A percentile compares a stretch with the other conserved stretches of the same genome.
Conservation (phyloP, 164 flowering plant species). For the Vitis rotundifolia region DNA sequence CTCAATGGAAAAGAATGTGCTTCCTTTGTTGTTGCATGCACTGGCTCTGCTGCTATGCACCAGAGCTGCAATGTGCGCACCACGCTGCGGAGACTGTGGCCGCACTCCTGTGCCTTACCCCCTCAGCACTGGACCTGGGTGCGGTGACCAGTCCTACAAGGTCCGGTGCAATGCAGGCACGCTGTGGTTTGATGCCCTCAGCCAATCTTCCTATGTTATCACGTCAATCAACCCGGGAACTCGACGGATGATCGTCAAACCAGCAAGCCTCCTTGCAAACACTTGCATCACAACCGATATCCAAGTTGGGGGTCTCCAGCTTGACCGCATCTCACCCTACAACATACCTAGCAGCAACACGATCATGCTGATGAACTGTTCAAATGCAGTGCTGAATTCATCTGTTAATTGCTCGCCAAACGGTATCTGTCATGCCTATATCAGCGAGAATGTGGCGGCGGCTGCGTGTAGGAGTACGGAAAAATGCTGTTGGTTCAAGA, state of each 20-base stretch:
- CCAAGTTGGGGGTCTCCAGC: conserved; percentile 18
- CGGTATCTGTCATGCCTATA: conserved; percentile 30
- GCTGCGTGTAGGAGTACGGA: conserved; percentile 6
- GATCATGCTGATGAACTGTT: conserved; percentile 29
- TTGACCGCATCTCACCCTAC: conserved; percentile 30
- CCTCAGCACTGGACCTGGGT: conserved; percentile 37
- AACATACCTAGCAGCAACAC: conserved; percentile 29
- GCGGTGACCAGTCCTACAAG: conserved; percentile 48
- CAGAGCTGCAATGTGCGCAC: neutral
- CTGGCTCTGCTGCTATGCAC: neutral
- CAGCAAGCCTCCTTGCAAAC: conserved; percentile 16
- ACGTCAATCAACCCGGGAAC: conserved; percentile 26
- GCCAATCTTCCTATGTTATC: conserved; percentile 38
- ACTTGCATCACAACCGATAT: conserved; percentile 34
- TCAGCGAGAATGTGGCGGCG: conserved; percentile 10
- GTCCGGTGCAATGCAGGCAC: conserved; percentile 28
- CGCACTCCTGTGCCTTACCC: conserved; percentile 44
- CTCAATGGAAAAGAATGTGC: neutral
- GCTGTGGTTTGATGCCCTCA: conserved; percentile 33
- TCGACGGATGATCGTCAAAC: conserved; percentile 32
- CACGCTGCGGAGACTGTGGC: conserved; percentile 36
- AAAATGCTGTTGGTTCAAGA: conserved; percentile 26
- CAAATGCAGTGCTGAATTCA: conserved; percentile 1
- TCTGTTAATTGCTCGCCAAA: conserved; percentile 24
- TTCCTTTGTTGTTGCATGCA: conserved; percentile 14